Conservation (phyloP, 2,329 filamentous ascomycete species). For the Metarhizium album region DNA sequence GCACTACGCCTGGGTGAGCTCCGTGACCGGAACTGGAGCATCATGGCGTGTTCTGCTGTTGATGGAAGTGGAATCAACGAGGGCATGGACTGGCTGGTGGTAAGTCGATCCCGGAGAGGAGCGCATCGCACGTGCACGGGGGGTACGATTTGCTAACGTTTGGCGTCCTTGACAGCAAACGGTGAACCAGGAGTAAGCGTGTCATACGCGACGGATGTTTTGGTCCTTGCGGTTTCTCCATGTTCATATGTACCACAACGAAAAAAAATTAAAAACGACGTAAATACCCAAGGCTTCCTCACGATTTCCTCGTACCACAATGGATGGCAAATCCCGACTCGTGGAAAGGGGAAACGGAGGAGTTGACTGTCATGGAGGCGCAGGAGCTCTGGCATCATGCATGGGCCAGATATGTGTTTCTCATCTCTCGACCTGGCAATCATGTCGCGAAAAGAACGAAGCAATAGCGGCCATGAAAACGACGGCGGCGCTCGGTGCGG, state of each 20-base stretch:
- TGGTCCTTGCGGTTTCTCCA: slow-evolving; percentile 3
- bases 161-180: slow-evolving; percentile 19
- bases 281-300: slow-evolving; percentile 14
- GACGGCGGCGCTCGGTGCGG: neutral
- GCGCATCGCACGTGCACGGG: neutral
- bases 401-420: neutral
- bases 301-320: slow-evolving; percentile 15
- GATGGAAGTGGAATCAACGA: slow-evolving; percentile 91
- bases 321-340: slow-evolving; percentile 13
- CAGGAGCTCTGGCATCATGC: neutral
- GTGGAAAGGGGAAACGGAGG: slow-evolving; percentile 10
- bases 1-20: slow-evolving; percentile 82
- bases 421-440: neutral
- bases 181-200: slow-evolving; percentile 21
- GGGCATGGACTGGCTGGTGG: slow-evolving; percentile 98
- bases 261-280: slow-evolving; percentile 16
- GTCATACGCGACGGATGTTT: slow-evolving; percentile 1
- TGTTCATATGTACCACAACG: slow-evolving; percentile 22
- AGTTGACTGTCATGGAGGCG: neutral
- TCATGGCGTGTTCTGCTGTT: slow-evolving; percentile 93
- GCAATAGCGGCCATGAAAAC: neutral
- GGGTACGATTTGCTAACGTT: neutral
- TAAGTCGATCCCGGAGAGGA: slow-evolving; percentile 29
- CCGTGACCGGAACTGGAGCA: slow-evolving; percentile 97
- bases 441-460: neutral